These are phyloP conservation scores for Scheffersomyces quercinus DNA, from an alignment of 1,139 yeast genomes.

Conservation along the genomic window DNA sequence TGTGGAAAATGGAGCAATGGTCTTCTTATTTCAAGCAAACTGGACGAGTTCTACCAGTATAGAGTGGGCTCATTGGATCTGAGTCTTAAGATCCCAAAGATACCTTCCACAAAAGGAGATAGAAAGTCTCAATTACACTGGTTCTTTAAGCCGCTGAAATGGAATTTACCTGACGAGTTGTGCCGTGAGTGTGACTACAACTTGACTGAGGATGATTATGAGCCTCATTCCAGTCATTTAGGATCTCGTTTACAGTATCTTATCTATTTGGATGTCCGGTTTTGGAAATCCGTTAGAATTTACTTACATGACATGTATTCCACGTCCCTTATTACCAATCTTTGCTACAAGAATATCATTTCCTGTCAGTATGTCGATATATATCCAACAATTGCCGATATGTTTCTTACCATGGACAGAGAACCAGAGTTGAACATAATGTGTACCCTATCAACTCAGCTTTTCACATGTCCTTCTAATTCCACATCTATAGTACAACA, in stretches of 20 bases:
- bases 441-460: conserved; percentile 76
- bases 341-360: conserved; percentile 56
- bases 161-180: conserved; percentile 45
- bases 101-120: conserved; percentile 15
- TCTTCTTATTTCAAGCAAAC: conserved; percentile 13
- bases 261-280: conserved; percentile 65
- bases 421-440: conserved; percentile 84
- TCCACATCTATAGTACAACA: conserved; percentile 68
- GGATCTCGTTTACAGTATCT: conserved; percentile 83
- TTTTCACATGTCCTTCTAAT: conserved; percentile 81
- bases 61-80: conserved; percentile 35
- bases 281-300: conserved; percentile 68
- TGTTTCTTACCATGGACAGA: conserved; percentile 67
- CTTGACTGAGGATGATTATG: conserved; percentile 25
- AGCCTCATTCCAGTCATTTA: conserved; percentile 30
- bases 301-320: conserved; percentile 69
- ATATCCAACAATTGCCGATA: conserved; percentile 76
- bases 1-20: conserved; percentile 59
- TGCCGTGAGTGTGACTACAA: conserved; percentile 51
- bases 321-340: conserved; percentile 67
- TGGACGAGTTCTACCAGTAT: conserved; percentile 19
- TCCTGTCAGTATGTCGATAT: conserved; percentile 82
- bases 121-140: conserved; percentile 28
- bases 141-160: conserved; percentile 34
- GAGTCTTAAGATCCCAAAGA: conserved; percentile 36